Base-by-base conservation (phyloP, 2,329 filamentous ascomycete genomes). In the Diaporthe amygdali region DNA sequence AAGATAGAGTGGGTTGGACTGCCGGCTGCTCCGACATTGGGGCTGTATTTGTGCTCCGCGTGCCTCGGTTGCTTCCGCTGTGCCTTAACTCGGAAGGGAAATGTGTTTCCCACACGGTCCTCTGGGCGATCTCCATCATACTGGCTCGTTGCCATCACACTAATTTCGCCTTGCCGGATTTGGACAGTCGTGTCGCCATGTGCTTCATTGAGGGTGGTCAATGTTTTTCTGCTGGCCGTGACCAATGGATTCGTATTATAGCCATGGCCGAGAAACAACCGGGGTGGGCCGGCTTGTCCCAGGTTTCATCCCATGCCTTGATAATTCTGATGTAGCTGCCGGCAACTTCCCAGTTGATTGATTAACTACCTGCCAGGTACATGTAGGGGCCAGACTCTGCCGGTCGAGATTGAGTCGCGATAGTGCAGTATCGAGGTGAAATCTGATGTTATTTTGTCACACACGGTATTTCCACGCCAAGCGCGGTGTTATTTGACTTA, bases 261-360 rank as follows among this genome's bases (percentile, higher is more conserved):
- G n/a, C 5, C 20, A 37, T 30, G 44, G 44, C 44, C 44, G 44
- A 49, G 59, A 64, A 64, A 64, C 59, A 22, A 63, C 59, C 41
- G n/a, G 59, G 59, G 59, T 47, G 41, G 59, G 27, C 10, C 59
- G 41, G 14, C 27, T 17, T 30, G n/a, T n/a, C 20, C 17, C 27
- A 63, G 25, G 59, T 63, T 63, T 63, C 59, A 47, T 63, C 59
- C 59, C 41, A 63, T 63, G 59, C 59, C 59, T 47, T 63, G 59
- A 63, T 22, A 44, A 27, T 20, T 64, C 27, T 49, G 46, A n/a
- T 27, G 59, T 47, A 47, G 59, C 41, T 63, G 41, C 59, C 30
- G 59, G 59, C 59, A 47, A 63, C 27, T 47, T 63, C 59, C 59
- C 59, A 47, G 59, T 47, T 63, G 41, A 30, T 17, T 63, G 17